Evolutionary conservation across 1,284 basidiomycete species (phyloP).

Genomic region (Cutaneotrichosporon cyanovorans): DNA sequence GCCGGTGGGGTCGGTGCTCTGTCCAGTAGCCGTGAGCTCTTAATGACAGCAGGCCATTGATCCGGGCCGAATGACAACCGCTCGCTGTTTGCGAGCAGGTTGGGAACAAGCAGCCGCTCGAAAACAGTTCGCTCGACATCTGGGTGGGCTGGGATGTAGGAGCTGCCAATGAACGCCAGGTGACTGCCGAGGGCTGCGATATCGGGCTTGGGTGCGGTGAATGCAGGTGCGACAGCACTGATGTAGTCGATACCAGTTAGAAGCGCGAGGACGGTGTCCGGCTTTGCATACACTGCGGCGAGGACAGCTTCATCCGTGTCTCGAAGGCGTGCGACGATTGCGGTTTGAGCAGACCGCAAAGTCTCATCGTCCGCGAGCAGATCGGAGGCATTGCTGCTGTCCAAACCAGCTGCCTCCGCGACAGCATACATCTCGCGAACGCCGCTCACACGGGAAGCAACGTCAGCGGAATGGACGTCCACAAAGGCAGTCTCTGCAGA

Average conservation of each 20-base stretch:
- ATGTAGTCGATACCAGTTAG: constrained; percentile 50
- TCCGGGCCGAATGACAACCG: constrained; percentile 56
- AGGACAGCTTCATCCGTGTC: constrained; percentile 60
- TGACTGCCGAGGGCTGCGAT: constrained; percentile 51
- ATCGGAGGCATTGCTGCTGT: constrained; percentile 7
- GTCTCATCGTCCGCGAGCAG: constrained; percentile 17
- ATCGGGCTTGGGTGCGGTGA: constrained; percentile 45
- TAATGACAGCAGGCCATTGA: constrained; percentile 51
- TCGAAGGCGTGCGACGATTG: constrained; percentile 54
- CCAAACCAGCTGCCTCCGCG: constrained; percentile 9
- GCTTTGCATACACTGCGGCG: constrained; percentile 57
- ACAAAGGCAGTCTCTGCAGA: constrained; percentile 32
- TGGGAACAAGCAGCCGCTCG: constrained; percentile 60
- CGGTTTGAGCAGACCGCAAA: constrained; percentile 28
- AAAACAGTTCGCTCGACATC: constrained; percentile 51
- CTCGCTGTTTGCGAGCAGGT: constrained; percentile 63
- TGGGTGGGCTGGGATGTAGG: constrained; percentile 47
- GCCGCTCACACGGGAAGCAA: constrained; percentile 40
- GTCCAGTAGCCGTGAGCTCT: constrained; percentile 9
- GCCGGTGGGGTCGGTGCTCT: constrained; percentile 5
- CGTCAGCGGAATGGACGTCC: constrained; percentile 43
- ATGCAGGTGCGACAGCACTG: constrained; percentile 49
- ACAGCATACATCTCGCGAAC: constrained; percentile 37
- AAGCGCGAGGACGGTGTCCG: constrained; percentile 50
- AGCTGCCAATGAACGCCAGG: constrained; percentile 55